Evolutionary conservation across 148 eudicot species (phyloP).

Genomic region (Beta vulgaris): DNA sequence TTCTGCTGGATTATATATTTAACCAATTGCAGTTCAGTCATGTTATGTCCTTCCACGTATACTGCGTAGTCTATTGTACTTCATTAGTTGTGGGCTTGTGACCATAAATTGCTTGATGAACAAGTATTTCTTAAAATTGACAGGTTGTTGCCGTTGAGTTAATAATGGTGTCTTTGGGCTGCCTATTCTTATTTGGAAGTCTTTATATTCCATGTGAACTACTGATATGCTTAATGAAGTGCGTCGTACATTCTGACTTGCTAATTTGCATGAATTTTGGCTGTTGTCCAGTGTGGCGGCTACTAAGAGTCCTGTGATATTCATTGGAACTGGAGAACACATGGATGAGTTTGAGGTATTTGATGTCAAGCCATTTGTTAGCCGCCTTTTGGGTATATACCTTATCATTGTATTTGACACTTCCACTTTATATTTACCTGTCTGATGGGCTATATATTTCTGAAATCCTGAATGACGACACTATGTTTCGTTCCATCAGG

Average conservation of each 20-base stretch:
- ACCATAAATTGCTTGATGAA: not conserved
- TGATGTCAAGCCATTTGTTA: conserved; percentile 97
- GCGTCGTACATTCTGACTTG: not conserved
- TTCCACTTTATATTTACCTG: not conserved
- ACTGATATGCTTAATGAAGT: not conserved
- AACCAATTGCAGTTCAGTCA: not conserved
- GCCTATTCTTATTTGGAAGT: conserved; percentile 6
- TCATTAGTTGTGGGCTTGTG: not conserved
- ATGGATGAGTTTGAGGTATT: conserved; percentile 99
- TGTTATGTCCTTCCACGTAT: not conserved
- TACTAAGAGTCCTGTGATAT: conserved; percentile 96
- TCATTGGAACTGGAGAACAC: conserved; percentile 99
- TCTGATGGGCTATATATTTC: not conserved
- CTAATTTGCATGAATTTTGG: not conserved
- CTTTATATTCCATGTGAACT: not conserved
- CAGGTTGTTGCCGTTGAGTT: not conserved
- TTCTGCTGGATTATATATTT: not conserved
- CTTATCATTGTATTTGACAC: conserved; percentile 5
- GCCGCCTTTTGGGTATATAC: conserved; percentile 85
- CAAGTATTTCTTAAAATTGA: not conserved
- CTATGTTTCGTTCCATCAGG: conserved; percentile 39
- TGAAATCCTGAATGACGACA: not conserved
- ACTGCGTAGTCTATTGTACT: not conserved
- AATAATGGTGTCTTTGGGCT: not conserved
- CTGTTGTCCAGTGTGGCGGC: conserved; percentile 80